Base-by-base conservation (phyloP, 2,329 filamentous ascomycete species). In the Keithomyces neogunnii region DNA sequence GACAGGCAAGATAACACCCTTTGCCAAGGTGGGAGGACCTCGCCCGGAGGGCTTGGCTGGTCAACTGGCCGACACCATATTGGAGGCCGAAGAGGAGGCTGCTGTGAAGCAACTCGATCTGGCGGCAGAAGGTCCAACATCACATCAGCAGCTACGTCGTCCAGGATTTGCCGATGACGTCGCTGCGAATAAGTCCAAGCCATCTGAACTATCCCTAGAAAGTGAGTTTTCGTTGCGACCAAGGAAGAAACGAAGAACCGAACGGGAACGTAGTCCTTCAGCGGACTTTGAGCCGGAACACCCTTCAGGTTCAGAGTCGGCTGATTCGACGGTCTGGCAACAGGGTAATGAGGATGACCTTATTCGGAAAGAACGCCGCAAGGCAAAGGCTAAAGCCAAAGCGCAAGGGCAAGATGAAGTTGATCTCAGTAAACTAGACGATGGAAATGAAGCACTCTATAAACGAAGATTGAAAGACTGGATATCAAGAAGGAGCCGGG, bases 1-100 rank as follows among this genome's bases (percentile, higher is more conserved):
- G 31, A 99, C 92, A 0, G 93, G 93, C 55, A 97, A 97, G 70
- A 97, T 99, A 59, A 99, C 93, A 0, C 93, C 93, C 0, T 99
- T 99, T 62, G 88, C 90, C 6, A 88, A 85, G 56, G 80, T 95
- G 59, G 82, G 82, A 30, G 77, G 81, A 11, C 76, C 80, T n/a
- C 72, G 83, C 2, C 75, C 75, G 3, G 73, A 80, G 31, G 81
- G 78, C 3, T 75, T 83, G 3, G 76, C 84, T 44, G 85, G 85
- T 2, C 85, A 84, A 53, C 73, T 96, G 13, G 85, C 86, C 9
- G 84, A 91, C 61, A 86, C 85, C 2, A 78, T 96, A 53, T 72
- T 91, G 11, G 88, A 95, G 63, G 89, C 88, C 0, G 90, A 96
- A 63, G 85, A 89, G 52, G 87, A 87, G 47, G 74, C 78, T 38